Percentiles rank a stretch among this genome's conserved stretches.
These are phyloP conservation scores for Boletus subparvulus DNA, from an alignment of 768 basidiomycete species.

Conservation along the genomic window DNA sequence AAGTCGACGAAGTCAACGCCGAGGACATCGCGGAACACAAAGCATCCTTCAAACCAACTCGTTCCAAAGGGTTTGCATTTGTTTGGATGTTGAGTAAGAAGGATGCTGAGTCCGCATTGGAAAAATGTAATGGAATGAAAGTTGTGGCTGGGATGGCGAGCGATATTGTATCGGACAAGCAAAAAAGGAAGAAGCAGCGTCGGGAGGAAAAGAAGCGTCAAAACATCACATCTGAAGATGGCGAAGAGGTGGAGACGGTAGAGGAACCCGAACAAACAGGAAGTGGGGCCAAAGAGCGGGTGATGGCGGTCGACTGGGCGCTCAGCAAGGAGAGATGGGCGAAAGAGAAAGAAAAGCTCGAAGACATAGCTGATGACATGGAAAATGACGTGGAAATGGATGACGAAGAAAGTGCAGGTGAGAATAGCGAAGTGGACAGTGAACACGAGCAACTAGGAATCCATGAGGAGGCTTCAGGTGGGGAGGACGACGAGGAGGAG, in stretches of 20 bases:
- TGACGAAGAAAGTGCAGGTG: slow-evolving; percentile 25
- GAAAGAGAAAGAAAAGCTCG: slow-evolving; percentile 64
- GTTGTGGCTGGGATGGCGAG: slow-evolving; percentile 64
- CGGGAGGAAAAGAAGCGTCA: slow-evolving; percentile 48
- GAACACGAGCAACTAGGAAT: slow-evolving; percentile 46
- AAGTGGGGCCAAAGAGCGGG: slow-evolving; percentile 48
- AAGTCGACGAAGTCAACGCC: slow-evolving; percentile 27
- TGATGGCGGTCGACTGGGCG: slow-evolving; percentile 95
- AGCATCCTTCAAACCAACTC: slow-evolving; percentile 19
- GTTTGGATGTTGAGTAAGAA: slow-evolving; percentile 89
- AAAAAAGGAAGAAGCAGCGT: slow-evolving; percentile 63
- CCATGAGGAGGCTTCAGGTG: slow-evolving; percentile 33
- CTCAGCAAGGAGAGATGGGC: slow-evolving; percentile 92
- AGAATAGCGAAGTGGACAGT: slow-evolving; percentile 36
- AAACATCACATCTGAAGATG: slow-evolving; percentile 31
- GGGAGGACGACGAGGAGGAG: slow-evolving; percentile 23
- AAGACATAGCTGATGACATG: slow-evolving; percentile 26
- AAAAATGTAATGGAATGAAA: slow-evolving; percentile 73
- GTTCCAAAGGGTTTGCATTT: slow-evolving; percentile 86
- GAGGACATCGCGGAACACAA: slow-evolving; percentile 30
- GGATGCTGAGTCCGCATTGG: slow-evolving; percentile 81
- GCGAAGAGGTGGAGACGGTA: slow-evolving; percentile 37
- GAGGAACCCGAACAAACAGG: slow-evolving; percentile 35
- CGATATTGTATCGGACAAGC: slow-evolving; percentile 56
- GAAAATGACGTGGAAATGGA: slow-evolving; percentile 33